Conservation (phyloP, 148 eudicot species). For the Agrostemma githago region DNA sequence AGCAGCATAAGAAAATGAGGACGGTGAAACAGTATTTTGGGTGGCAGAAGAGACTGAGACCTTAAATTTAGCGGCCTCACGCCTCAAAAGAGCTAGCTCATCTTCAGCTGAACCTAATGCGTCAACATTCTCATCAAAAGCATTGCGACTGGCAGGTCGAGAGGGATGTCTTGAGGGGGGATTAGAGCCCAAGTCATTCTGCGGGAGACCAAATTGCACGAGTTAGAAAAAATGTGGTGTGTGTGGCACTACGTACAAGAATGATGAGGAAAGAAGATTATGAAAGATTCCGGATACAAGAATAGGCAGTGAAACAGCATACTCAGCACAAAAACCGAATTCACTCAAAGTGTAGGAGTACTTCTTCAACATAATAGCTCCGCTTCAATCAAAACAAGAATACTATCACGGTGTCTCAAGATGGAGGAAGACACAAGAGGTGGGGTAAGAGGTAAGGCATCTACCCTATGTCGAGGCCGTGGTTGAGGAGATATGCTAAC, state of each 20-base stretch:
- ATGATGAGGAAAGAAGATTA: not conserved
- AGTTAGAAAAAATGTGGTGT: not conserved
- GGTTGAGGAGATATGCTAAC: not conserved
- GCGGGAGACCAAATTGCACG: constrained; percentile 16
- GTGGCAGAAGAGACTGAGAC: constrained; percentile 30
- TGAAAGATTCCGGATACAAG: not conserved
- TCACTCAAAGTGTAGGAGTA: not conserved
- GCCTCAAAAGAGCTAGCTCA: constrained; percentile 57
- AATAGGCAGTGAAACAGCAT: not conserved
- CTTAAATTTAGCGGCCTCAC: constrained; percentile 38
- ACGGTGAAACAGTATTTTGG: constrained; percentile 21
- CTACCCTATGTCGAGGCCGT: not conserved
- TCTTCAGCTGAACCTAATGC: constrained; percentile 52
- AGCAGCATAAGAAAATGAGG: constrained; percentile 88
- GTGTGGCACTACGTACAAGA: not conserved
- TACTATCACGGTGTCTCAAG: not conserved
- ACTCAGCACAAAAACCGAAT: not conserved
- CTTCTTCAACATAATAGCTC: not conserved
- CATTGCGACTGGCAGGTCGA: constrained; percentile 84
- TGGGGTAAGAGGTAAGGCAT: not conserved
- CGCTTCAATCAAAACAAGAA: not conserved
- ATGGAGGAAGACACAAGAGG: not conserved
- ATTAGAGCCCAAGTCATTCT: constrained; percentile 74
- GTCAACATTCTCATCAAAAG: constrained; percentile 62
- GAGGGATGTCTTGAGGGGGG: constrained; percentile 77